Evolutionary conservation across 1,284 basidiomycete species (phyloP).

Genomic region (Moesziomyces globuligerus): DNA sequence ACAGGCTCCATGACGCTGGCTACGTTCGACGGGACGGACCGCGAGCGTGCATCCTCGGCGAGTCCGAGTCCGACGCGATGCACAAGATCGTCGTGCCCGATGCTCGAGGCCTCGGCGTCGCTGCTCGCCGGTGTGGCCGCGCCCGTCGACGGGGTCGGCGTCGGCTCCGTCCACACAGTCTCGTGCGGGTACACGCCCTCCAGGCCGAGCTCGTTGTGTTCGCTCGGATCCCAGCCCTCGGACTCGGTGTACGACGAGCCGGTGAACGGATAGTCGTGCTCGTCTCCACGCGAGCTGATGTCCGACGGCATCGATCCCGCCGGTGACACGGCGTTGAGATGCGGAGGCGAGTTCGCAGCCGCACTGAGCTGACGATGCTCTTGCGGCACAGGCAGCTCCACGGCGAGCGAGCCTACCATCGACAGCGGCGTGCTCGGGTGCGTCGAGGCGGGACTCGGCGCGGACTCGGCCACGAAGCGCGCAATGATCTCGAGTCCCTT

Average conservation of each 20-base stretch:
- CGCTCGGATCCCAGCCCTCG: conserved; percentile 25
- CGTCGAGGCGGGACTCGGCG: conserved; percentile 22
- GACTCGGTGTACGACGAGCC: conserved; percentile 25
- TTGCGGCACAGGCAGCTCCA: conserved; percentile 12
- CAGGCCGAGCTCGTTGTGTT: conserved; percentile 40
- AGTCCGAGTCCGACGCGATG: conserved; percentile 25
- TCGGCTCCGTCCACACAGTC: conserved; percentile 33
- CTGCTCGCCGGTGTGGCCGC: conserved; percentile 32
- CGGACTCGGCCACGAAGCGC: conserved; percentile 46
- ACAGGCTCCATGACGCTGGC: conserved; percentile 18
- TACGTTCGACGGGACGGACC: neutral
- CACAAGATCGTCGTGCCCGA: conserved; percentile 19
- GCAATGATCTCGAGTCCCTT: conserved; percentile 61
- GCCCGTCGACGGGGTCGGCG: conserved; percentile 43
- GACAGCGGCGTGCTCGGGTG: conserved; percentile 17
- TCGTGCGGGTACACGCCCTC: conserved; percentile 48
- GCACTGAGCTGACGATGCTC: conserved; percentile 5
- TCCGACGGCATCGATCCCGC: conserved; percentile 57
- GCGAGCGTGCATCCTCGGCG: neutral
- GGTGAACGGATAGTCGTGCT: conserved; percentile 26
- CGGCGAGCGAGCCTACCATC: conserved; percentile 9
- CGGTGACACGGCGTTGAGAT: conserved; percentile 44
- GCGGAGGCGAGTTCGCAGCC: conserved; percentile 33
- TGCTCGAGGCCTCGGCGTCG: conserved; percentile 13
- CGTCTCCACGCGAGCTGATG: conserved; percentile 34